Percentiles rank a stretch among this genome's conserved stretches.
Evolutionary conservation across 805 yeast genomes (phyloP).

Genomic region (Clavispora santaluciae): DNA sequence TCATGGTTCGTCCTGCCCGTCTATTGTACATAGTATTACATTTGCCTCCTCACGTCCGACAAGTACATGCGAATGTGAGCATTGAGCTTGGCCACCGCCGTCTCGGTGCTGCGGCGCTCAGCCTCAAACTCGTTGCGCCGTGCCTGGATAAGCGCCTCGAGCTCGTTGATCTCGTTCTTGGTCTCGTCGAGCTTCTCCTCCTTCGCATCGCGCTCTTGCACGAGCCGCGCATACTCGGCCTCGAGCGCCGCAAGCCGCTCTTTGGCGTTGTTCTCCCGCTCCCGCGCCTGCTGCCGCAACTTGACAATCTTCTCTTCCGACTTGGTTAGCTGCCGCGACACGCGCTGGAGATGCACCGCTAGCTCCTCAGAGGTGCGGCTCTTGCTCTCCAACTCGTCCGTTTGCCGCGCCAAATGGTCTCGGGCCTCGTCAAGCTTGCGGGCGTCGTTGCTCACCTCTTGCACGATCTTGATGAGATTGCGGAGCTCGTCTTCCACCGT

Average conservation of each 20-base stretch:
- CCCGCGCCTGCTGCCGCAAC: constrained; percentile 39
- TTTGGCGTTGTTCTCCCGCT: constrained; percentile 40
- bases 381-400: constrained; percentile 37
- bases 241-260: constrained; percentile 41
- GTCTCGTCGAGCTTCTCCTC: constrained; percentile 47
- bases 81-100: constrained; percentile 51
- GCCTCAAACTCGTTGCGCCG: constrained; percentile 40
- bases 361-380: constrained; percentile 35
- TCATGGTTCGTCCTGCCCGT: constrained; percentile 6
- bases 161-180: constrained; percentile 41
- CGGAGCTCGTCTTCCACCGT: constrained; percentile 34
- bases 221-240: constrained; percentile 42
- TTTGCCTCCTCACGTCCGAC: constrained; percentile 43
- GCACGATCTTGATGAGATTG: constrained; percentile 45
- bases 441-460: constrained; percentile 47
- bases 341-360: constrained; percentile 40
- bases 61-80: constrained; percentile 52
- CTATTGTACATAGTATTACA: constrained; percentile 6
- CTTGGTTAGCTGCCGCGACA: constrained; percentile 46
- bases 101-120: constrained; percentile 50
- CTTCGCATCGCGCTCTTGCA: constrained; percentile 43
- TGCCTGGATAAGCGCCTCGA: constrained; percentile 38
- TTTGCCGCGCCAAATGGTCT: constrained; percentile 22
- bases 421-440: constrained; percentile 38
- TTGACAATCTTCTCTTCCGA: constrained; percentile 45